Base-by-base conservation (phyloP, 2,329 filamentous ascomycete species). In the Ophiocordyceps australis region DNA sequence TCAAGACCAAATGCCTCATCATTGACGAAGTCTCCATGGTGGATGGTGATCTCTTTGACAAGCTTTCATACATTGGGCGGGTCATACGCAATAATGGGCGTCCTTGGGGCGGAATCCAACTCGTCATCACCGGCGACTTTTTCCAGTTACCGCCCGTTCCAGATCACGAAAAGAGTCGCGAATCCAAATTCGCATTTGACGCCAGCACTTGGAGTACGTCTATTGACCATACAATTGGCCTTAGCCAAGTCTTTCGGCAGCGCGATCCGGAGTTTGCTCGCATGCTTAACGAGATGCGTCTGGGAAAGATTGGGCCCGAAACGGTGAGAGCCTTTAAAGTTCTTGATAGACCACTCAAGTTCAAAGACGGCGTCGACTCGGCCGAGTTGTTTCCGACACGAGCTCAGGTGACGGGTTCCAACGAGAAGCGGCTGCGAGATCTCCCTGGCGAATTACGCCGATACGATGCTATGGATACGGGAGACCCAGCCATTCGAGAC, bases 11-110 rank as follows among this genome's bases (percentile, higher is more conserved):
- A 42, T 71, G 82, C 9, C 64, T 98, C 14, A 65, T 98, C 37
- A 69, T 98, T 39, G 89, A 98, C 49, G 89, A 98, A 46, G 74
- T 98, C 4, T 95, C 89, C 9, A 98, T 98, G 91, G 85, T 98
- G 5, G 89, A 98, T 40, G 89, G 82, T 2, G 85, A 94, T 18
- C 61, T 98, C 0, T 98, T 95, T 37, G 89, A 98, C 55, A 98
- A 98, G 49, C 64, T 98, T 12, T 83, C 91, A 33, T 69, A 78
- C 32, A 78, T 98, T 36, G 86, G 85, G 10, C 69, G 86, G 29
- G 70, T 62, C 4, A 72, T 98, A 33, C 72, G 85, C 28, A 93
- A 91, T 44, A 94, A 93, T 38, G 85, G 81, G 8, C 68, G 81
- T 8, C 79, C 89, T 0, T 98, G 93, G 59, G 91, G 89, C 28